Base-by-base conservation (phyloP, 441 rosid species). In the Cnidoscolus chayamansa region DNA sequence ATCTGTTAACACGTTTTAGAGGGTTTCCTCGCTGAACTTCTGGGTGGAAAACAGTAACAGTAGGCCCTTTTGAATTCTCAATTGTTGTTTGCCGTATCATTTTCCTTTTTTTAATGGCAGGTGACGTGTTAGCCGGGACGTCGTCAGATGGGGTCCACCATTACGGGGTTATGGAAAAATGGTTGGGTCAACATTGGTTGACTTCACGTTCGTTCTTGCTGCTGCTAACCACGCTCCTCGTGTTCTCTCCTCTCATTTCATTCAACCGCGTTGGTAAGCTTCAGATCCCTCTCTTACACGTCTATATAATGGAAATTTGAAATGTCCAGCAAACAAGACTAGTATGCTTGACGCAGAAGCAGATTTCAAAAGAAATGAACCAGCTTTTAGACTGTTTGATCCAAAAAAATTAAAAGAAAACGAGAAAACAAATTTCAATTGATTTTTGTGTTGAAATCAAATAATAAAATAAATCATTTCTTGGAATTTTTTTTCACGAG, bases 101-200 rank as follows among this genome's bases (percentile, higher is more conserved):
- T 57, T 48, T 70, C 4, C 43, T 25, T 7, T 45, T 35, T 59
- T 17, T 2, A 15, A 10, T 66, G 72, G 72, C 83, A 89, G 89
- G 91, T 57, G 94, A 89, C 73, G 90, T 89, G 68, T 67, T 89
- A 45, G 84, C 85, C 0, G 92, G 88, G 64, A 81, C 88, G 3
- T 67, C 80, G 87, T 67, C 76, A 16, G 78, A 63, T 35, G 80
- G 86, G 43, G 80, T 73, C 68, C 87, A 76, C 47, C 90, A 89
- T 77, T 77, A 75, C 0, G 92, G 94, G 25, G 71, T 87, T 11
- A 63, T 81, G 64, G 86, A 83, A 68, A 86, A 86, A 76, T 89
- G 90, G 92, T 73, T 86, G 31, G 86, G 88, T 72, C 79, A 70
- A 63, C 82, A 74, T 17, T 82, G 87, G 90, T 89, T 86, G 89